Evolutionary conservation across 257 asterid species (phyloP).

Genomic region (Sherardia arvensis): DNA sequence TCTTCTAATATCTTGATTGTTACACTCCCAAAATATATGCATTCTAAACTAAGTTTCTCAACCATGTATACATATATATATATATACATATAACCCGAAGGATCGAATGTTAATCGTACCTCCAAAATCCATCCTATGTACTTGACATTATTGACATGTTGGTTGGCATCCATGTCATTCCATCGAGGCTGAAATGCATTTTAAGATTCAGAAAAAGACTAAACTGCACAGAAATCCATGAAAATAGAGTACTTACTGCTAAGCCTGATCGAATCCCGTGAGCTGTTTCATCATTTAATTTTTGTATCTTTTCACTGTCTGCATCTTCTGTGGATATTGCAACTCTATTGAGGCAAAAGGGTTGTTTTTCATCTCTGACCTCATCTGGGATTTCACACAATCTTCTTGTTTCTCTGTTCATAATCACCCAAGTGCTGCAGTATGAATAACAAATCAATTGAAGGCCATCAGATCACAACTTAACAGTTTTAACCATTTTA

Average conservation of each 20-base stretch:
- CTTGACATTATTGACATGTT: constrained; percentile 83
- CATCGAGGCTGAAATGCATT: constrained; percentile 58
- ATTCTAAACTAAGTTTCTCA: not conserved
- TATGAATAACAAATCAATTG: not conserved
- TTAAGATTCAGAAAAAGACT: not conserved
- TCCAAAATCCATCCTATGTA: constrained; percentile 86
- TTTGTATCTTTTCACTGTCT: constrained; percentile 48
- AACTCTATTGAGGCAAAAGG: constrained; percentile 47
- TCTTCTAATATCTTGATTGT: constrained; percentile 54
- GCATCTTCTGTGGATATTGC: constrained; percentile 38
- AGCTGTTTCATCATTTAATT: constrained; percentile 55
- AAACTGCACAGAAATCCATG: no score
- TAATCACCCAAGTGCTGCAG: constrained; percentile 77
- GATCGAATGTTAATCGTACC: constrained; percentile 26
- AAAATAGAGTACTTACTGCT: constrained; percentile 37
- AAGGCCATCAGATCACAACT: not conserved
- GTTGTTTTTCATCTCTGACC: constrained; percentile 59
- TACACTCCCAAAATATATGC: constrained; percentile 35
- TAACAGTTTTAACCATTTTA: not conserved
- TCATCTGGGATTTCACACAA: constrained; percentile 66
- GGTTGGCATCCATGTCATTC: constrained; percentile 93
- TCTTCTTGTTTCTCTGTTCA: constrained; percentile 88
- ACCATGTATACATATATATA: no score
- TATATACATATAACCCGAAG: not conserved
- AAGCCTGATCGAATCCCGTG: constrained; percentile 44